A percentile compares a stretch with the other conserved stretches of the same genome.
These are phyloP conservation scores for Scleroderma bovista DNA, from an alignment of 768 basidiomycete species.

Conservation along the genomic window DNA sequence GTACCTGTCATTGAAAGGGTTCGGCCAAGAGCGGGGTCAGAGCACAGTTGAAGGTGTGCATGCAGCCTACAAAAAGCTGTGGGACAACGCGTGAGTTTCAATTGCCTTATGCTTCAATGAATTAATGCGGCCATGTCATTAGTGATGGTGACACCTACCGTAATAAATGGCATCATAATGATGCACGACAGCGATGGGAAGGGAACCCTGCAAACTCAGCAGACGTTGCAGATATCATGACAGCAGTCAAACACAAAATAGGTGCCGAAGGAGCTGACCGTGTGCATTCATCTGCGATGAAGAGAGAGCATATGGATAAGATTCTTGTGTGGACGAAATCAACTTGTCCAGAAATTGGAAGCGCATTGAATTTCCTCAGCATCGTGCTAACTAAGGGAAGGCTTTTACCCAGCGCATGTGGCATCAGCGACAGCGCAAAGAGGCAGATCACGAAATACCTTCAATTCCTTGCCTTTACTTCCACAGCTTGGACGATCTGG, in stretches of 20 bases:
- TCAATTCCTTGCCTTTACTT: neutral
- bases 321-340: neutral
- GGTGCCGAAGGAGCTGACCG: conserved; percentile 14
- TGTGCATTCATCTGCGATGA: conserved; percentile 26
- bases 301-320: neutral
- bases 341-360: neutral
- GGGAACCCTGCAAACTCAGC: conserved; percentile 26
- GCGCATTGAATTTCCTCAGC: neutral
- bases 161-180: conserved; percentile 17
- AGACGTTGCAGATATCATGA: conserved; percentile 18
- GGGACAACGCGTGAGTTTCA: neutral
- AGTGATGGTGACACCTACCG: neutral
- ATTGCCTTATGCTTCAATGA: too few relatives aligned
- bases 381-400: too few relatives aligned
- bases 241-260: conserved; percentile 20
- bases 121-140: too few relatives aligned
- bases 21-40: neutral
- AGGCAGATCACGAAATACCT: neutral
- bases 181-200: conserved; percentile 15
- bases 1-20: neutral
- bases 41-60: neutral
- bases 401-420: too few relatives aligned
- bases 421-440: neutral
- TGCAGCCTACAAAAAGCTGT: neutral
- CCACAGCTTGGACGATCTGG: neutral